phyloP scores from a whole-genome alignment of 345 rosid species.

The Salix exigua region DNA sequence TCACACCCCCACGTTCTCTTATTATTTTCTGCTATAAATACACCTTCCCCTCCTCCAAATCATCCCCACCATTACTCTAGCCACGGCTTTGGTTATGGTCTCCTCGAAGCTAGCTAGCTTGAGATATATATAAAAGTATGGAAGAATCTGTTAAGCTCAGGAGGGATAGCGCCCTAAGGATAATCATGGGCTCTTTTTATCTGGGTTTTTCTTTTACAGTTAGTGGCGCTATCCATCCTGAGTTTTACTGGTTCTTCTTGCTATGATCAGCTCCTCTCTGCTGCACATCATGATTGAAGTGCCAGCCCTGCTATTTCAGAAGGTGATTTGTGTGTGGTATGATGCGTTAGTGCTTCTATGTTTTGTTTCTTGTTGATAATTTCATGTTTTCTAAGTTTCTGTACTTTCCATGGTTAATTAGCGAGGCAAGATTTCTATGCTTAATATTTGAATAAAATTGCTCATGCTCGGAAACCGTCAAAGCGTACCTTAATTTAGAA shows the following conservation, averaged over 20 bases:
- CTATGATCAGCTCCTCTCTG: conserved; percentile 14
- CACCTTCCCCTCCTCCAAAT: neutral
- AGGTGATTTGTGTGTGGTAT: neutral
- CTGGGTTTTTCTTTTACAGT: neutral
- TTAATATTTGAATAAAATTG: neutral
- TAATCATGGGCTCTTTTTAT: neutral
- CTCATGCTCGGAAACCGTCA: neutral
- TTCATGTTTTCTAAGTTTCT: neutral
- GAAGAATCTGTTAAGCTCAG: conserved; percentile 77
- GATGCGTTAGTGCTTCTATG: neutral
- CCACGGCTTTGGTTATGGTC: neutral
- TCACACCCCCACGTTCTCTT: conserved; percentile 20
- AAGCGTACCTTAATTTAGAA: neutral
- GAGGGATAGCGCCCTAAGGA: conserved; percentile 74
- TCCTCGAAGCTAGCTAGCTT: neutral
- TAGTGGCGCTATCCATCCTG: conserved; percentile 76
- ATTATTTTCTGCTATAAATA: conserved; percentile 32
- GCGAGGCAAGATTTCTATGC: neutral
- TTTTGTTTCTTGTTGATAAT: neutral
- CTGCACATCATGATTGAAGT: too few species aligned
- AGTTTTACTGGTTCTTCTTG: conserved; percentile 62
- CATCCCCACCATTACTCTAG: neutral
- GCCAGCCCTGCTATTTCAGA: neutral
- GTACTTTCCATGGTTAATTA: neutral
- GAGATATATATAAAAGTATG: conserved; percentile 15